A percentile compares a stretch with the other conserved stretches of the same genome.
Evolutionary conservation across 805 yeast species (phyloP).

Genomic region (Myxozyma mucilagina): DNA sequence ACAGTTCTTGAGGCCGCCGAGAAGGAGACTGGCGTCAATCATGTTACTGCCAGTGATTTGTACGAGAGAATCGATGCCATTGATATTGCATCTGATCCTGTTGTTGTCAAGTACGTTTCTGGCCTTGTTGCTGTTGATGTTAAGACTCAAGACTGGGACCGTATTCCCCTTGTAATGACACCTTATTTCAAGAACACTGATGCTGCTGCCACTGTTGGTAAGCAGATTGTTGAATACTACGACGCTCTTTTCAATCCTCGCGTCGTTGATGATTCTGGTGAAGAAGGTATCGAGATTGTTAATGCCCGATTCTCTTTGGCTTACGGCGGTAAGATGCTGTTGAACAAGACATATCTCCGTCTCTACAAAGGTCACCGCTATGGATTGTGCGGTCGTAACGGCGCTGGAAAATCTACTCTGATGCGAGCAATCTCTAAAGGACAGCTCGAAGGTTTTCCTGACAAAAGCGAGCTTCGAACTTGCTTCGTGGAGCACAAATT

Average conservation of each 20-base stretch:
- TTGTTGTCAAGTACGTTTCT: conserved; percentile 46
- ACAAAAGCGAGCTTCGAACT: conserved; percentile 78
- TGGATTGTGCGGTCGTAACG: conserved; percentile 97
- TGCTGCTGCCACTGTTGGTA: conserved; percentile 14
- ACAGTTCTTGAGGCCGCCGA: conserved; percentile 80
- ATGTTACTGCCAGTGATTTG: conserved; percentile 46
- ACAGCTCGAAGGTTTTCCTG: conserved; percentile 96
- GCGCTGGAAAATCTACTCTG: conserved; percentile 97
- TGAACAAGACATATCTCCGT: conserved; percentile 87
- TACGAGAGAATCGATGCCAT: conserved; percentile 39
- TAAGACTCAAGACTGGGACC: conserved; percentile 44
- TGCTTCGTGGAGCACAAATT: conserved; percentile 96
- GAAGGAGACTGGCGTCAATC: conserved; percentile 70
- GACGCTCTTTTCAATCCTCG: conserved; percentile 25
- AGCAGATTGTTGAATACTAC: conserved; percentile 27
- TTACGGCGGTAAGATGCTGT: conserved; percentile 94
- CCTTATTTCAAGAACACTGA: conserved; percentile 51
- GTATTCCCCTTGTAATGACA: conserved; percentile 44
- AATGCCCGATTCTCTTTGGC: conserved; percentile 95
- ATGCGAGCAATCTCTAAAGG: conserved; percentile 97
- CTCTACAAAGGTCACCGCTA: conserved; percentile 92
- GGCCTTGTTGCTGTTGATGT: conserved; percentile 38
- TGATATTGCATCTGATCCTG: conserved; percentile 46
- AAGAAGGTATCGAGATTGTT: conserved; percentile 76
- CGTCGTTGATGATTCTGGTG: conserved; percentile 24